Evolutionary conservation across 208 protist species (phyloP), one percentile per base, ranked within the genome.

Genomic region (Wallacemonas rigidus): DNA sequence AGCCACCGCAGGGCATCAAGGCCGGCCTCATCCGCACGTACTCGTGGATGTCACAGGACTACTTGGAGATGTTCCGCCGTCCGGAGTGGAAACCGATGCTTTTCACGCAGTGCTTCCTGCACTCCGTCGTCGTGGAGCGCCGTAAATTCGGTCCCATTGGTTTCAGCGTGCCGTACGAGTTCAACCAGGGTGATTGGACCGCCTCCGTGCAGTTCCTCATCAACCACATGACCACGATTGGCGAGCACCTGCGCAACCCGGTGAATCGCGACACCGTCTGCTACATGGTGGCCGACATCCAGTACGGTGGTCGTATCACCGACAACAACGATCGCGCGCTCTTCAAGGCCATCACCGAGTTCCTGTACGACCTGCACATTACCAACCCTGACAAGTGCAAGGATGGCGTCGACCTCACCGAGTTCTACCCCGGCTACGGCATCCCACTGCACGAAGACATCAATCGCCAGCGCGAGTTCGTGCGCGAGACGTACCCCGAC

Each of bases 291-390:
- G 92, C 95, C 51, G 98, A 99, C 79, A 98, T 99, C 77, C 98
- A 99, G 86, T 99, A 99, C 87, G 98, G 98, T 68, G 98, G 98
- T 35, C 92, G 98, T 72, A 98, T 99, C 80, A 99, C 98, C 38
- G 98, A 99, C 82, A 98, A 99, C 83, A 98, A 94, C 77, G 98
- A 99, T 80, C 86, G 96, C 56, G 89, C 94, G n/a, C 89, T 99
- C 50, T 98, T 99, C 85, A 99, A 98, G 83, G 98, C 98, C 35
- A 99, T 98, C 86, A 98, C 95, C 48, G 92, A 98, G 77, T 91
- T 95, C 70, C 97, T 97, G 67, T 94, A 99, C 68, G 87, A 93
- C 63, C 67, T 76, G 38, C 83, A 88, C 75, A 94, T 98, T 76
- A 94, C 98, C 15, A 89, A 97, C 72, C 81, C 88, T 11, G 94